Conservation (phyloP, 23 red algal genomes). For the Gracilaria domingensis region DNA sequence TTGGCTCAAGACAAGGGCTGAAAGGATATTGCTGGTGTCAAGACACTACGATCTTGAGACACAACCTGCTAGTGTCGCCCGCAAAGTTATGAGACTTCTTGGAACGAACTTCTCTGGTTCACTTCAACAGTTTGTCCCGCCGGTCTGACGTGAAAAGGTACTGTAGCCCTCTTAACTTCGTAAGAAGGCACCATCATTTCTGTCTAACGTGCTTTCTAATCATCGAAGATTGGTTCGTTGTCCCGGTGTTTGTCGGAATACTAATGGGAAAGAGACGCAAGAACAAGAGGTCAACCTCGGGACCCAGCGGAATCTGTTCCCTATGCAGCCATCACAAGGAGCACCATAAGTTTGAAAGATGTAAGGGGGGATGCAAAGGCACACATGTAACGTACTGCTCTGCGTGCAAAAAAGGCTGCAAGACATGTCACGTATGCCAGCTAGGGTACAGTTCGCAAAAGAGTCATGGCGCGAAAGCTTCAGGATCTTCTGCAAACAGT, state of each 20-base stretch:
- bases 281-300: not conserved
- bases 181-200: not conserved
- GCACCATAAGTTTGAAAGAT: not conserved
- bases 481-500: not conserved
- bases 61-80: not conserved
- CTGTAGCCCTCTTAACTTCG: slow-evolving; percentile 4
- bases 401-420: not conserved
- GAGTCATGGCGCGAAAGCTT: not conserved
- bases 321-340: not conserved
- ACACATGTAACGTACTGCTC: not conserved
- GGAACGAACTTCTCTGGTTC: not conserved
- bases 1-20: not conserved
- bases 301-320: not conserved
- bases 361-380: not conserved
- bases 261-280: not conserved
- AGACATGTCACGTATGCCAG: not conserved
- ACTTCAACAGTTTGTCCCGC: not conserved
- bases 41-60: not conserved
- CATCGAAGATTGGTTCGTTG: not conserved
- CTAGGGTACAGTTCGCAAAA: not conserved
- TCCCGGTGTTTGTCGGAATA: not conserved
- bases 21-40: slow-evolving; percentile 4
- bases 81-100: not conserved
- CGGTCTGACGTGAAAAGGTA: not conserved
- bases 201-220: not conserved